phyloP scores from a whole-genome alignment of 2,329 filamentous ascomycete species.

The Colletotrichum camelliae region DNA sequence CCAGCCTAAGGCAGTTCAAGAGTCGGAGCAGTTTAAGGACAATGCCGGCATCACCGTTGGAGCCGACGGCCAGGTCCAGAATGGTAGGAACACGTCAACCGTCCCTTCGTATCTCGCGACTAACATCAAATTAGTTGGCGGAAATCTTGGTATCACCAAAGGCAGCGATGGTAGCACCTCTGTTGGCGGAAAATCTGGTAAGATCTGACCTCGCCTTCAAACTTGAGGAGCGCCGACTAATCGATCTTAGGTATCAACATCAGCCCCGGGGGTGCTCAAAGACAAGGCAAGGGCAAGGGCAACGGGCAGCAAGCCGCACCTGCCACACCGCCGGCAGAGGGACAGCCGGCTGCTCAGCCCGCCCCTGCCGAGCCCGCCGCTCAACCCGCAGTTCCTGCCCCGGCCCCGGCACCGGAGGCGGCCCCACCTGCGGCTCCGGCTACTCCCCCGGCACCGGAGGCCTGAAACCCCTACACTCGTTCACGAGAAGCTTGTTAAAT shows the following conservation, averaged over 20 bases:
- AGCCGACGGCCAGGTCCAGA: background rate
- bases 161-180: slow-evolving; percentile 17
- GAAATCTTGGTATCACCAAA: slow-evolving; percentile 15
- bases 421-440: background rate
- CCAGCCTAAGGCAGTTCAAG: slow-evolving; percentile 8
- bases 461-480: background rate
- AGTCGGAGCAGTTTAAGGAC: slow-evolving; percentile 17
- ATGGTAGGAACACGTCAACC: background rate
- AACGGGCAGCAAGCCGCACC: background rate
- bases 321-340: background rate
- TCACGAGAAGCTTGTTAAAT: background rate
- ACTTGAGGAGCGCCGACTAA: background rate
- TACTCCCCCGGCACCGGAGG: background rate
- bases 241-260: slow-evolving; percentile 3
- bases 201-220: background rate
- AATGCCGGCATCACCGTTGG: slow-evolving; percentile 9
- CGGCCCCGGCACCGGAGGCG: background rate
- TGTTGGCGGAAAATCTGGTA: slow-evolving; percentile 16
- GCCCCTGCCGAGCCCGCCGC: background rate
- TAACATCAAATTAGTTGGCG: background rate
- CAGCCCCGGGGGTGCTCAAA: background rate
- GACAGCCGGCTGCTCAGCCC: background rate
- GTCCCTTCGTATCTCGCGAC: rapidly evolving
- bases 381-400: background rate
- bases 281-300: background rate